Evolutionary conservation across 2,329 filamentous ascomycete species (phyloP), one percentile per base, ranked within the genome.

Genomic region (Colletotrichum acutatum): DNA sequence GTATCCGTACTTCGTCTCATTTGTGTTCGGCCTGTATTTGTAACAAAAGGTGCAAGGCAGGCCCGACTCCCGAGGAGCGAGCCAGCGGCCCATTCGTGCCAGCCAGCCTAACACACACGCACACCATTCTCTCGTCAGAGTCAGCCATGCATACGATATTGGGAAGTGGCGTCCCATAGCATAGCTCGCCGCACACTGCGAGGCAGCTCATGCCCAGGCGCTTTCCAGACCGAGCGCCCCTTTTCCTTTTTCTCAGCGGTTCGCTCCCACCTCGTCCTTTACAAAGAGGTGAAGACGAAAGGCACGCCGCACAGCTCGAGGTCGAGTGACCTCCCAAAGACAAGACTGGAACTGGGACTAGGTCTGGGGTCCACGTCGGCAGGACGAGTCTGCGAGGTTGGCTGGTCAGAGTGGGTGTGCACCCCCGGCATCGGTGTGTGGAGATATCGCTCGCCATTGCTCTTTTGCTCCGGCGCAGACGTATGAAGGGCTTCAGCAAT

Each of bases 131-230:
- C 56, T 26, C 16, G 12, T 37, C 46, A 70, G 59, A 72, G 70
- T 66, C 66, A 70, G 70, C 66, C 66, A 72, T 72, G 69, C 60
- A 70, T 61, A 52, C 37, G 70, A 72, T 72, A 72, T 72, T 72
- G 70, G 19, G 56, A 70, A 66, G 70, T 72, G 66, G 70, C 70
- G 70, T 72, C 66, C 61, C 66, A 66, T 56, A 57, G 59, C 64
- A 49, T 49, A 32, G 49, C 46, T 56, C 16, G 42, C 67, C 16
- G 52, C 32, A 28, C 49, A 52, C 32, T 69, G 19, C 42, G 8
- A 22, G 42, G 42, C 42, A 22, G 42, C 42, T 49, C 42, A n/a
- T 49, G 42, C 19, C 32, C 32, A 34, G 37, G 57, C 57, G 32
- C 57, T 12, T 26, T 52, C 46, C 66, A 56, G 46, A 57, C 46